Conservation (phyloP, 2,329 filamentous ascomycete species). For the Diaporthe longicolla region DNA sequence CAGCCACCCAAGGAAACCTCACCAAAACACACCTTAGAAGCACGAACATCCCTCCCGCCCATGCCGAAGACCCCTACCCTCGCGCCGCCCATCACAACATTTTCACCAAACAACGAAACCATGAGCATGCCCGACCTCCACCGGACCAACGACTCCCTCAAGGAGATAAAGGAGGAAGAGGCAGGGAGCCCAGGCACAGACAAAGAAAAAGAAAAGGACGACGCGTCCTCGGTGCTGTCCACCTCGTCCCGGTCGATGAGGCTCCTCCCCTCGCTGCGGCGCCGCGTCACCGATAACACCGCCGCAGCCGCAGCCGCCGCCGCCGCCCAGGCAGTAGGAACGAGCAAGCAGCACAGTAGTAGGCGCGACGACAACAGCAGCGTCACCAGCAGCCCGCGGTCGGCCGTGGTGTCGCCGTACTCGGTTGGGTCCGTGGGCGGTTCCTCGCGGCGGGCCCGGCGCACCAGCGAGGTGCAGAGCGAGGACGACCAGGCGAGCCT, state of each 20-base stretch:
- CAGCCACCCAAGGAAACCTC: conserved; percentile 50
- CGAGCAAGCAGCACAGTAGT: conserved; percentile 34
- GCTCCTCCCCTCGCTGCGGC: conserved; percentile 58
- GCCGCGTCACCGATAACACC: conserved; percentile 55
- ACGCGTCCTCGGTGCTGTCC: conserved; percentile 62
- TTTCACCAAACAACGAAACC: conserved; percentile 32
- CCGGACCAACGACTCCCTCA: conserved; percentile 42
- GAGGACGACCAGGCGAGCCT: conserved; percentile 59
- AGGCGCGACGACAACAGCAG: conserved; percentile 44
- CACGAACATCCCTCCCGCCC: conserved; percentile 48
- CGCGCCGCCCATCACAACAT: conserved; percentile 38
- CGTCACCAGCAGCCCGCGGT: conserved; percentile 41
- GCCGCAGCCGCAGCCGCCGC: neutral
- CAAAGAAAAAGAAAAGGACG: conserved; percentile 51
- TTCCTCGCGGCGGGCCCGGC: conserved; percentile 49
- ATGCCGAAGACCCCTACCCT: conserved; percentile 44
- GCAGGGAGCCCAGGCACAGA: conserved; percentile 27
- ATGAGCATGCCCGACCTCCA: conserved; percentile 37
- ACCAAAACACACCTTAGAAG: conserved; percentile 54
- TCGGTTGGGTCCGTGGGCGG: conserved; percentile 40
- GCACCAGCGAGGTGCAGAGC: conserved; percentile 59
- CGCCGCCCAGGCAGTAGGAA: conserved; percentile 21
- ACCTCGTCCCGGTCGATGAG: conserved; percentile 62
- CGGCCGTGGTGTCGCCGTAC: conserved; percentile 44
- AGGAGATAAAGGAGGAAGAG: conserved; percentile 41